These are phyloP conservation scores for Plectosphaerella cucumerina DNA, from an alignment of 2,329 filamentous ascomycete species.

Conservation along the genomic window DNA sequence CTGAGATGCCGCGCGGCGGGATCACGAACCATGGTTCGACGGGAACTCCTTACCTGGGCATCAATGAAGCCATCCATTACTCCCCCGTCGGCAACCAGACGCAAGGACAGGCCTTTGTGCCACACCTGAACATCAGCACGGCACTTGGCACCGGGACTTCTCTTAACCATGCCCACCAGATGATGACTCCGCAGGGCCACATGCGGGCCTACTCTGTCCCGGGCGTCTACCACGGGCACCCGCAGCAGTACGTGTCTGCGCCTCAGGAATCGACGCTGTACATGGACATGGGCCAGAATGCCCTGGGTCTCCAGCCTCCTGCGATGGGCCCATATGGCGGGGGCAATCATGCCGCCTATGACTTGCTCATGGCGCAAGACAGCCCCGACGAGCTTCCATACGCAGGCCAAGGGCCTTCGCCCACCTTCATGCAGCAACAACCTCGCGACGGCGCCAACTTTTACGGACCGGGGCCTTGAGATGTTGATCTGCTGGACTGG, in stretches of 20 bases:
- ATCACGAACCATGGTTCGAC: background rate
- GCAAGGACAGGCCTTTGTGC: background rate
- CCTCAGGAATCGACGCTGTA: constrained; percentile 29
- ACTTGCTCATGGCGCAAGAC: constrained; percentile 22
- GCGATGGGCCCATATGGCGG: constrained; percentile 1
- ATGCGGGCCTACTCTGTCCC: too few species aligned
- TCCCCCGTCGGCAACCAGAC: background rate
- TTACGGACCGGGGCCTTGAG: too few species aligned
- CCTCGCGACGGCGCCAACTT: too few species aligned
- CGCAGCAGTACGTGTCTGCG: constrained; percentile 25
- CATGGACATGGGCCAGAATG: constrained; percentile 24
- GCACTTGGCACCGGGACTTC: constrained; percentile 21
- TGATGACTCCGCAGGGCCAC: too few species aligned
- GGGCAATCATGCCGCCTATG: constrained; percentile 24
- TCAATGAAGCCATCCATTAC: background rate
- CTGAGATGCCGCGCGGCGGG: background rate
- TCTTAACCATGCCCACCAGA: too few species aligned
- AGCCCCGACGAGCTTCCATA: constrained; percentile 16
- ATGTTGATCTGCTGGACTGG: too few species aligned
- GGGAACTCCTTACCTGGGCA: background rate
- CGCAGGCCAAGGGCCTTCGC: too few species aligned
- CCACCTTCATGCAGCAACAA: too few species aligned
- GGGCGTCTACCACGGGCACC: constrained; percentile 15
- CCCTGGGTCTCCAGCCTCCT: constrained; percentile 30
- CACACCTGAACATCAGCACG: constrained; percentile 19